A percentile compares a stretch with the other conserved stretches of the same genome.
Conservation (phyloP, 164 flowering plant genomes). For the Nymphaea thermarum region DNA sequence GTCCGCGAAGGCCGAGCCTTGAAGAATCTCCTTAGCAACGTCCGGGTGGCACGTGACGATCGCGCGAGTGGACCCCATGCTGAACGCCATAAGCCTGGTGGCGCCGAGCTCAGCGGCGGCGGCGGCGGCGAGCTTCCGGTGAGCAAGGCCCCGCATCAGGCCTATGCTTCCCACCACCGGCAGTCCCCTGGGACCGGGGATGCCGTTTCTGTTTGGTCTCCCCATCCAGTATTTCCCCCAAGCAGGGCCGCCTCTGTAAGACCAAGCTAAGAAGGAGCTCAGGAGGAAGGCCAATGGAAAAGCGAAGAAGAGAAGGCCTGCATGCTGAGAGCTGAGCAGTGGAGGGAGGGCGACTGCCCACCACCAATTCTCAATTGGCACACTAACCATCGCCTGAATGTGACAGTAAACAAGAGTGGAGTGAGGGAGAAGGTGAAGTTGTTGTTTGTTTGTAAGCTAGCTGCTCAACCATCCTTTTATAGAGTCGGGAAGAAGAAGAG, state of each 20-base stretch:
- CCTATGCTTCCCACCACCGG: constrained; percentile 33
- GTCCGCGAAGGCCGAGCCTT: constrained; percentile 30
- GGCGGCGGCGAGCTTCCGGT: constrained; percentile 19
- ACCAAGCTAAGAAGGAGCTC: constrained; percentile 13
- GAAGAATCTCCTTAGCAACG: constrained; percentile 32
- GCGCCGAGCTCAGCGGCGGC: constrained; percentile 14
- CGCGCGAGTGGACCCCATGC: constrained; percentile 28
- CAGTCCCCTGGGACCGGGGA: constrained; percentile 34
- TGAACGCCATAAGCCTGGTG: constrained; percentile 34
- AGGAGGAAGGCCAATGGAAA: not conserved
- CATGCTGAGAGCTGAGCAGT: not conserved
- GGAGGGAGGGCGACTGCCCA: not conserved
- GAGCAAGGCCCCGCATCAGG: constrained; percentile 24
- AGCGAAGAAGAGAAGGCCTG: not conserved
- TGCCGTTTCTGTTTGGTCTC: constrained; percentile 1
- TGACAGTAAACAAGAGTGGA: not conserved
- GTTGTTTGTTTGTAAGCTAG: too few relatives aligned
- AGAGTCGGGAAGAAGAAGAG: too few relatives aligned
- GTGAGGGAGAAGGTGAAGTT: not conserved
- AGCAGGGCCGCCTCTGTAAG: constrained; percentile 50
- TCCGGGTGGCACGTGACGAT: constrained; percentile 25
- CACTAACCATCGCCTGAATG: not conserved
- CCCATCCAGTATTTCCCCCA: constrained; percentile 37
- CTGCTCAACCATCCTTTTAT: too few relatives aligned
- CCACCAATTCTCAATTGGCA: not conserved